phyloP scores from a whole-genome alignment of 2,329 filamentous ascomycete genomes.

The Spiromastix sp. region DNA sequence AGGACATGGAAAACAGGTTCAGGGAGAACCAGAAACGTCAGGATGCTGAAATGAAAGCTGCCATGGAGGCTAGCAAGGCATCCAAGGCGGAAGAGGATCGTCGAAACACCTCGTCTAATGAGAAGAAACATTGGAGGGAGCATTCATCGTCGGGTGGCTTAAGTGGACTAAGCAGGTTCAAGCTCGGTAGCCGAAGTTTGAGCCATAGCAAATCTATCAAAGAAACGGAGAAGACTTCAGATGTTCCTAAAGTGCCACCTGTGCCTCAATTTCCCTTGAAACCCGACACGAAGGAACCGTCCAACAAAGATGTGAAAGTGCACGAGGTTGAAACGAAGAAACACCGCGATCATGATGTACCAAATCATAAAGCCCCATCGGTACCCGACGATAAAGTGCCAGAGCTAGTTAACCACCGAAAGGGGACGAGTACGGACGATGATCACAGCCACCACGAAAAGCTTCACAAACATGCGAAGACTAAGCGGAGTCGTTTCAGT shows the following conservation, averaged over 20 bases:
- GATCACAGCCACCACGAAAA: too few species aligned
- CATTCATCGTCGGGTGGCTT: slow-evolving; percentile 35
- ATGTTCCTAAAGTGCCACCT: slow-evolving; percentile 5
- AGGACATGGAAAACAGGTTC: slow-evolving; percentile 46
- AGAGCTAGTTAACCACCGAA: too few species aligned
- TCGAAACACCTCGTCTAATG: slow-evolving; percentile 19
- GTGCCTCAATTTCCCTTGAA: slow-evolving; percentile 3
- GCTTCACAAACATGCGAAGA: slow-evolving; percentile 4
- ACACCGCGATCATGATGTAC: too few species aligned
- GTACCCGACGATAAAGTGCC: too few species aligned
- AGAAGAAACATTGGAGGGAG: slow-evolving; percentile 22
- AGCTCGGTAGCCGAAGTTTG: slow-evolving; percentile 67
- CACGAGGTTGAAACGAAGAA: too few species aligned
- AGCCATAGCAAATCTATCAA: slow-evolving; percentile 52
- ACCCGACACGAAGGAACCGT: too few species aligned
- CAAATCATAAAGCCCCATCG: too few species aligned
- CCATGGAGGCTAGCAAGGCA: slow-evolving; percentile 56
- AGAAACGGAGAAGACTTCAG: slow-evolving; percentile 26
- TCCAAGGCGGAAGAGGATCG: slow-evolving; percentile 46
- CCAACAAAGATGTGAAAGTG: too few species aligned
- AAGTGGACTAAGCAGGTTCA: slow-evolving; percentile 51
- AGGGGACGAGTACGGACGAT: too few species aligned
- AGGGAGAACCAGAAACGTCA: slow-evolving; percentile 47
- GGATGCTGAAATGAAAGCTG: slow-evolving; percentile 54
- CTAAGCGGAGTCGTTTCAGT: slow-evolving; percentile 32